Evolutionary conservation across 2,329 filamentous ascomycete genomes (phyloP).

Genomic region (Aspergillus aculeatinus): DNA sequence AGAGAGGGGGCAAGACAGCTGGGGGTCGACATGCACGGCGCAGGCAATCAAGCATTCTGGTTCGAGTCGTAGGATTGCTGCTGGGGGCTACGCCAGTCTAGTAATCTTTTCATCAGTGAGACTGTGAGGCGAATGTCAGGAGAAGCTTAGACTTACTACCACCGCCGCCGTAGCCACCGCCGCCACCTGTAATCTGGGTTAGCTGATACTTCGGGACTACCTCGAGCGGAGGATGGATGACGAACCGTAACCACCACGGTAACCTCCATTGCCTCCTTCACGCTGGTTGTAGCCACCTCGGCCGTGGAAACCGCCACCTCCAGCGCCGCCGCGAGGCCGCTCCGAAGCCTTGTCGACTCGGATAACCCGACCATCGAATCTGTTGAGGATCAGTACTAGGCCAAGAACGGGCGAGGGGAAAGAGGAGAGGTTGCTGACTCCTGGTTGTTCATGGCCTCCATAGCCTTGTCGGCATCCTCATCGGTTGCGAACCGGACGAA

Average conservation of each 20-base stretch:
- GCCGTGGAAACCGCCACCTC: conserved; percentile 41
- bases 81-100: background rate
- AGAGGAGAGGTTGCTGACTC: conserved; percentile 63
- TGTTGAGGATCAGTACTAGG: conserved; percentile 38
- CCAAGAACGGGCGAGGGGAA: conserved; percentile 4
- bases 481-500: conserved; percentile 78
- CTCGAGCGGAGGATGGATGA: background rate
- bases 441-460: conserved; percentile 47
- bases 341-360: conserved; percentile 95
- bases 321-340: conserved; percentile 61
- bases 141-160: background rate
- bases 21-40: background rate
- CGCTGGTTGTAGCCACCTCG: conserved; percentile 49
- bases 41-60: background rate
- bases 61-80: background rate
- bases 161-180: conserved; percentile 15
- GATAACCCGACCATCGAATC: conserved; percentile 91
- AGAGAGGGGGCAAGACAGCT: background rate
- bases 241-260: conserved; percentile 30
- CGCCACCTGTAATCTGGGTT: conserved; percentile 20
- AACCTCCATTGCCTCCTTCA: conserved; percentile 30
- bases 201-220: background rate
- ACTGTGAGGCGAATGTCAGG: background rate
- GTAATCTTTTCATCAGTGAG: background rate
- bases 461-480: conserved; percentile 44